Evolutionary conservation across 2,329 filamentous ascomycete genomes (phyloP).

Genomic region (Colletotrichum endophyticum): DNA sequence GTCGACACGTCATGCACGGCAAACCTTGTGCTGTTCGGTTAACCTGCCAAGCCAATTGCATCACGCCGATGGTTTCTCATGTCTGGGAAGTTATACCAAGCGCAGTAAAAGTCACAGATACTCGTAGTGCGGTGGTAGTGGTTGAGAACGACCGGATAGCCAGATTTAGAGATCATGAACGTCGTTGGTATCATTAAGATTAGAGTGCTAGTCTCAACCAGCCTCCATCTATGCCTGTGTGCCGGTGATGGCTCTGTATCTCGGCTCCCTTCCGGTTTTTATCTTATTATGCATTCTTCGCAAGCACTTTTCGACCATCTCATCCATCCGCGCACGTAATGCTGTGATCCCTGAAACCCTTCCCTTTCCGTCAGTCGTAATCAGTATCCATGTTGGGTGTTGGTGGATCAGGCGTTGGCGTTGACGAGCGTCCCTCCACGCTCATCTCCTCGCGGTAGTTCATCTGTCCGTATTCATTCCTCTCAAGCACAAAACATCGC

Average conservation of each 20-base stretch:
- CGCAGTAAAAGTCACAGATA: not conserved
- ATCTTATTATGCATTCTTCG: not conserved
- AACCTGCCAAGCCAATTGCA: not conserved
- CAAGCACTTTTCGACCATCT: not conserved
- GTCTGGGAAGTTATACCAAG: not conserved
- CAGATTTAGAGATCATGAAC: not conserved
- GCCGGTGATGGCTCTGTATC: not conserved
- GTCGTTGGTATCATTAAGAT: conserved; percentile 15
- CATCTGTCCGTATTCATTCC: conserved; percentile 14
- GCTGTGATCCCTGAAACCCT: not conserved
- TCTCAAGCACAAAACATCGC: conserved; percentile 49
- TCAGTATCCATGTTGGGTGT: conserved; percentile 3
- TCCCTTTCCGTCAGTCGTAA: not conserved
- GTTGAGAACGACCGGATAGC: not conserved
- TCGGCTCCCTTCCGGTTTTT: not conserved
- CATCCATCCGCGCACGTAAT: not conserved
- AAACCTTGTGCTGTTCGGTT: not conserved
- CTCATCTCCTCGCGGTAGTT: conserved; percentile 16
- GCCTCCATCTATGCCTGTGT: conserved; percentile 1
- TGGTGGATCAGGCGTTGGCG: conserved; percentile 18
- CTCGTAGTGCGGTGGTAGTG: not conserved
- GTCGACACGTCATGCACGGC: not conserved
- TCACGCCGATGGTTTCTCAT: not conserved
- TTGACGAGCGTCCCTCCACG: conserved; percentile 20
- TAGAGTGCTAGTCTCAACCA: not conserved